phyloP scores from a whole-genome alignment of 495 filamentous ascomycete genomes.

The Lasiosphaeriaceae sp. region DNA sequence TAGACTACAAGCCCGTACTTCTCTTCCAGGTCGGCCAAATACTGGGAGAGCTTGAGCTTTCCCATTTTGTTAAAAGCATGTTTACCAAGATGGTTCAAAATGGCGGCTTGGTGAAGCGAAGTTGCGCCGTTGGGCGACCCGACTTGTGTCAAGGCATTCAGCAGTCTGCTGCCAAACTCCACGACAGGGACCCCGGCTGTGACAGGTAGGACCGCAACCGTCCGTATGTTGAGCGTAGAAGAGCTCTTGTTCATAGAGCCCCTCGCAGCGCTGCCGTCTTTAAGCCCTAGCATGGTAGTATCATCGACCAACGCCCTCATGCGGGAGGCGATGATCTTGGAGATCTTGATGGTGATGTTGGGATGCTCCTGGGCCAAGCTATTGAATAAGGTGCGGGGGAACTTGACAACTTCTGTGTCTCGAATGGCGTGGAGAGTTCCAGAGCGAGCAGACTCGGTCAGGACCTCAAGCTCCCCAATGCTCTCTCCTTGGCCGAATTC shows the following conservation, averaged over 20 bases:
- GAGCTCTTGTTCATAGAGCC: constrained; percentile 64
- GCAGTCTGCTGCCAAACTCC: constrained; percentile 87
- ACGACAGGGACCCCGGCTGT: constrained; percentile 89
- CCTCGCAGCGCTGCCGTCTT: constrained; percentile 46
- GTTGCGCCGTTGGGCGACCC: constrained; percentile 86
- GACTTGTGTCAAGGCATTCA: constrained; percentile 83
- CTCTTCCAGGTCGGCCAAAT: constrained; percentile 94
- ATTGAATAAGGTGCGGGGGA: constrained; percentile 94
- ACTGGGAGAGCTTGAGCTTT: constrained; percentile 92
- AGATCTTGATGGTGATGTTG: constrained; percentile 97
- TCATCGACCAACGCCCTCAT: constrained; percentile 89
- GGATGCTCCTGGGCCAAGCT: constrained; percentile 95
- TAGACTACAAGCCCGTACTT: constrained; percentile 95
- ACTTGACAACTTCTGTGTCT: constrained; percentile 93
- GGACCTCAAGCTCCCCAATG: constrained; percentile 92
- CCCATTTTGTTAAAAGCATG: constrained; percentile 98
- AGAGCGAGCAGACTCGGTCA: constrained; percentile 87
- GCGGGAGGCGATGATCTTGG: constrained; percentile 93
- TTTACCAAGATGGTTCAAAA: constrained; percentile 87
- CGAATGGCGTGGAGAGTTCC: constrained; percentile 93
- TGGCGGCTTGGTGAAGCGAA: constrained; percentile 87
- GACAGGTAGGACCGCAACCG: constrained; percentile 86
- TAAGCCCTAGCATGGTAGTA: constrained; percentile 43
- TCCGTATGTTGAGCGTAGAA: constrained; percentile 87
- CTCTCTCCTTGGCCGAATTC: constrained; percentile 98